phyloP scores from a whole-genome alignment of 2,329 filamentous ascomycete genomes.

The Trichoderma atroviride region DNA sequence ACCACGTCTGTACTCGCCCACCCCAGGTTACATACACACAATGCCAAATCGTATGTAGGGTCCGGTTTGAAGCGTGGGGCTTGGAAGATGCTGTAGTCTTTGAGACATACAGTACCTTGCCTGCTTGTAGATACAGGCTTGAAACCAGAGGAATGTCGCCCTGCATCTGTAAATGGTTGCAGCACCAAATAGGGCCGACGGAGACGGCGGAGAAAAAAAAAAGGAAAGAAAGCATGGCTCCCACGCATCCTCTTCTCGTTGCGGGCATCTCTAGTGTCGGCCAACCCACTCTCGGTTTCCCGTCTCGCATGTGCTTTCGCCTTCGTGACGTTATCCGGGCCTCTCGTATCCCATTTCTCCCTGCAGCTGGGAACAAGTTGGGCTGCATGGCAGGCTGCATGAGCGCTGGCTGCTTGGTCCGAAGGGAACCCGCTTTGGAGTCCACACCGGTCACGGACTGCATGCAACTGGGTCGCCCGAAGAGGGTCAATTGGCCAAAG shows the following conservation, averaged over 20 bases:
- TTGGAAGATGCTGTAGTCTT: background rate
- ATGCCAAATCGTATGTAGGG: background rate
- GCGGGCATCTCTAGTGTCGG: background rate
- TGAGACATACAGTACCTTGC: background rate
- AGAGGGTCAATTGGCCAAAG: background rate
- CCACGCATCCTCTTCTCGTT: background rate
- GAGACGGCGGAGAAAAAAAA: background rate
- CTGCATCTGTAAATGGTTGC: background rate
- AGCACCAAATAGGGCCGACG: background rate
- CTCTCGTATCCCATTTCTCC: background rate
- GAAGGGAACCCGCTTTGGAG: background rate
- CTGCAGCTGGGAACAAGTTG: background rate
- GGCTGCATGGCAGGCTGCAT: constrained; percentile 12
- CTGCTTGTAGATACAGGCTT: background rate
- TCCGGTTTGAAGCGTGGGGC: background rate
- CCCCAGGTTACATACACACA: background rate
- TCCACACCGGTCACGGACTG: constrained; percentile 16
- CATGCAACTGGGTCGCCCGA: background rate
- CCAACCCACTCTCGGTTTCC: background rate
- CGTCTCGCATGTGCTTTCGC: constrained; percentile 1
- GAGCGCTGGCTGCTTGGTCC: background rate
- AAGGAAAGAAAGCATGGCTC: background rate
- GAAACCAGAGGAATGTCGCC: background rate
- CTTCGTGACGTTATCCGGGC: constrained; percentile 8
- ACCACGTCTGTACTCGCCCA: background rate